Conservation (phyloP, 768 basidiomycete species). For the Phanerochaete sordida region DNA sequence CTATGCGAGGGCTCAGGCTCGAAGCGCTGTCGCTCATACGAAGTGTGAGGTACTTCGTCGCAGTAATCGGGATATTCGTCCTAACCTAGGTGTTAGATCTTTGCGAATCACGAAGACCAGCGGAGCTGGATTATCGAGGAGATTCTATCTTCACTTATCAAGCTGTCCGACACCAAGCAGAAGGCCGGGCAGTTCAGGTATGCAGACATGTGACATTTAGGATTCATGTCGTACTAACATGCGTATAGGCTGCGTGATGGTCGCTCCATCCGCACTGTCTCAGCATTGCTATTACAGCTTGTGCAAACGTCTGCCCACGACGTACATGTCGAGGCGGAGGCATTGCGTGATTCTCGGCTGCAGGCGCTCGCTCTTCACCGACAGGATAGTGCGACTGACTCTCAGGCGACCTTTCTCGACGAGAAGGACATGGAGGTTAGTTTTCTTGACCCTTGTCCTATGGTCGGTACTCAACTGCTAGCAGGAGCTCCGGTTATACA, state of each 20-base stretch:
- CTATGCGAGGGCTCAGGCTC: conserved; percentile 77
- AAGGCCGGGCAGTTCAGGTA: conserved; percentile 88
- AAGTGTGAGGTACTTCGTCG: conserved; percentile 51
- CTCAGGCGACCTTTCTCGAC: conserved; percentile 50
- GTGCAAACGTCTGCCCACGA: conserved; percentile 93
- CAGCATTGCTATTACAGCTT: conserved; percentile 91
- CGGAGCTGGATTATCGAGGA: conserved; percentile 98
- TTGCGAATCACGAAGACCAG: conserved; percentile 87
- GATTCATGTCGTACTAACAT: neutral
- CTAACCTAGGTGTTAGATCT: conserved; percentile 54
- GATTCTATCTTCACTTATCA: conserved; percentile 85
- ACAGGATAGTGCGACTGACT: conserved; percentile 58
- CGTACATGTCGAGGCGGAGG: conserved; percentile 66
- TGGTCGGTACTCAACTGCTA: neutral
- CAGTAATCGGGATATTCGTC: neutral
- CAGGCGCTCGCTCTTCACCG: conserved; percentile 56
- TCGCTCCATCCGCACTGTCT: conserved; percentile 87
- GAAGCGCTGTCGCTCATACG: conserved; percentile 83
- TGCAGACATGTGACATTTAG: conserved; percentile 18
- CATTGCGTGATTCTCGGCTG: conserved; percentile 59
- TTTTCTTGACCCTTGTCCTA: neutral
- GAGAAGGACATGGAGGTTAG: conserved; percentile 65
- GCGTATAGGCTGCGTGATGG: conserved; percentile 79
- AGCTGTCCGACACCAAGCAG: conserved; percentile 86
- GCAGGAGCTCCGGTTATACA: conserved; percentile 71